Conservation (phyloP, 2,329 filamentous ascomycete genomes). For the Leptographium wingfieldii region DNA sequence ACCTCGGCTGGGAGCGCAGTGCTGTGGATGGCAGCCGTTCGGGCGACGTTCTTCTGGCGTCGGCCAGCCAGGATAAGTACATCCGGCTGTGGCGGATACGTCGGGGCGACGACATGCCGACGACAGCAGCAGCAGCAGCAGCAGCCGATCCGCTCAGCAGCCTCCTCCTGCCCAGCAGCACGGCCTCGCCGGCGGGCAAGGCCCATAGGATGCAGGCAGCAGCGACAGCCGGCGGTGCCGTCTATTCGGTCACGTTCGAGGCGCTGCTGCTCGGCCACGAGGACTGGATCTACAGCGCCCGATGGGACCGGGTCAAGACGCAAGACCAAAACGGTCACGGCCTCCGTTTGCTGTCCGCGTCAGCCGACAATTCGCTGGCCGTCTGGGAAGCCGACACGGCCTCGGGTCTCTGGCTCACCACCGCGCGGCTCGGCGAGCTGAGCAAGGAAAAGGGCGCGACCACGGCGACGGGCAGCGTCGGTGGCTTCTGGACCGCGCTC, state of each 20-base stretch:
- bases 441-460: slow-evolving; percentile 92
- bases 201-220: slow-evolving; percentile 58
- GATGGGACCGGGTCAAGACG: slow-evolving; percentile 42
- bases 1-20: slow-evolving; percentile 54
- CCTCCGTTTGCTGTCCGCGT: slow-evolving; percentile 71
- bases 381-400: slow-evolving; percentile 79
- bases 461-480: slow-evolving; percentile 87
- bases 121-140: slow-evolving; percentile 35
- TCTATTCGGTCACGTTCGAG: slow-evolving; percentile 82
- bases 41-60: slow-evolving; percentile 69
- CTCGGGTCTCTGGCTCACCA: slow-evolving; percentile 86
- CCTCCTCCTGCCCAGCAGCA: slow-evolving; percentile 37
- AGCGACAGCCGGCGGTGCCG: slow-evolving; percentile 22
- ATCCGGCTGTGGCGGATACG: slow-evolving; percentile 86
- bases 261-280: slow-evolving; percentile 89
- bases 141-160: slow-evolving; percentile 42
- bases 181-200: slow-evolving; percentile 70
- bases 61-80: slow-evolving; percentile 95
- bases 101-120: slow-evolving; percentile 40
- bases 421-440: slow-evolving; percentile 78
- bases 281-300: slow-evolving; percentile 91
- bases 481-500: slow-evolving; percentile 90
- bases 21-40: slow-evolving; percentile 34
- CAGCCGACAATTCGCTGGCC: slow-evolving; percentile 86
- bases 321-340: slow-evolving; percentile 16